These are phyloP conservation scores for Pyronema omphalodes DNA, from an alignment of 495 filamentous ascomycete genomes.

Conservation along the genomic window DNA sequence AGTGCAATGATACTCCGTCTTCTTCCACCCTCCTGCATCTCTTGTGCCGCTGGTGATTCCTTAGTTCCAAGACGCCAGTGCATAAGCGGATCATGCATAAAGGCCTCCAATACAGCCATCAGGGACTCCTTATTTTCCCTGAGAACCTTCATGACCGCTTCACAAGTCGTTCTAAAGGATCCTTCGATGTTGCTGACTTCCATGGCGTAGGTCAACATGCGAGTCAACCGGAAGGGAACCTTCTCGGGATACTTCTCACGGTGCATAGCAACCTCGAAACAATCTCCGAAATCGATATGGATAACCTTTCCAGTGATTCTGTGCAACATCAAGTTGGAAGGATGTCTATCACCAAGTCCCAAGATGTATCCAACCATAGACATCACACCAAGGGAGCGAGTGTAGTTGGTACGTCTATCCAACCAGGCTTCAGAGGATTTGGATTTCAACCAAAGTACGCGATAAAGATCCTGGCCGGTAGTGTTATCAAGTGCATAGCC, in stretches of 20 bases:
- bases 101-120: constrained; percentile 97
- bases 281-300: constrained; percentile 98
- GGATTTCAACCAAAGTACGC: constrained; percentile 94
- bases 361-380: constrained; percentile 99
- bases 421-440: constrained; percentile 97
- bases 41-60: constrained; percentile 33
- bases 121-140: constrained; percentile 93
- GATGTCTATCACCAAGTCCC: constrained; percentile 87
- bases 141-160: constrained; percentile 94
- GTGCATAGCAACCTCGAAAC: constrained; percentile 99
- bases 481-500: constrained; percentile 98
- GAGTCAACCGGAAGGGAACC: constrained; percentile 89
- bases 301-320: constrained; percentile 87
- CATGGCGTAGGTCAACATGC: constrained; percentile 99
- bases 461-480: constrained; percentile 93
- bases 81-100: constrained; percentile 94
- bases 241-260: constrained; percentile 97
- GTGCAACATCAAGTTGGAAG: constrained; percentile 93
- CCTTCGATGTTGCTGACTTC: constrained; percentile 98
- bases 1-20: constrained; percentile 6
- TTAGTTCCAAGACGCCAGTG: constrained; percentile 88
- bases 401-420: constrained; percentile 92
- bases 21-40: neutral
- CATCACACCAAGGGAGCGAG: constrained; percentile 92
- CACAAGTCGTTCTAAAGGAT: constrained; percentile 90